Evolutionary conservation across 306 rosid species (phyloP).

Genomic region (Dryas drummondii): DNA sequence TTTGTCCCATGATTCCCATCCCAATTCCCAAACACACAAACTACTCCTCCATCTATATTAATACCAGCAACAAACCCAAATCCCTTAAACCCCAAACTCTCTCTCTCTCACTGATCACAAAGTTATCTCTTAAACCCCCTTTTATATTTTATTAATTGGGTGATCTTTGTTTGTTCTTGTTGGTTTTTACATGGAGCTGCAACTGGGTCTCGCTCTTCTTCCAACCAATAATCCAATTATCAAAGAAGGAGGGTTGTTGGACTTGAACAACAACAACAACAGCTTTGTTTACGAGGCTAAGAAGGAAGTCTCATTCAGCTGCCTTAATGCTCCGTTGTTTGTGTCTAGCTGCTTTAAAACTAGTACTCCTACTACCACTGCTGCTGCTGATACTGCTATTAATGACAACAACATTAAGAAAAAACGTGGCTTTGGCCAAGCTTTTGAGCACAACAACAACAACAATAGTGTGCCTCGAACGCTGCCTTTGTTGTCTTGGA

Average conservation of each 20-base stretch:
- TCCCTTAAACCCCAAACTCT: conserved; percentile 11
- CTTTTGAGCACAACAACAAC: conserved; percentile 21
- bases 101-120: not conserved
- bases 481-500: conserved; percentile 61
- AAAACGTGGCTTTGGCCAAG: conserved; percentile 37
- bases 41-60: too few relatives aligned
- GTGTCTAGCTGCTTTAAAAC: too few relatives aligned
- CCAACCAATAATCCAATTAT: conserved; percentile 28
- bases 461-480: conserved; percentile 37
- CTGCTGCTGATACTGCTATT: not conserved
- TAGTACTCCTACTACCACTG: too few relatives aligned
- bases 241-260: conserved; percentile 12
- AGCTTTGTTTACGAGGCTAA: conserved; percentile 4
- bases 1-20: too few relatives aligned
- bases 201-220: conserved; percentile 70
- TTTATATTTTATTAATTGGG: not conserved
- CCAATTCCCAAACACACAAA: too few relatives aligned
- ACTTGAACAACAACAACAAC: conserved; percentile 15
- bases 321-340: too few relatives aligned
- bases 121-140: too few relatives aligned
- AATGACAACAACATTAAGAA: conserved; percentile 23
- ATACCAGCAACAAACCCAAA: too few relatives aligned
- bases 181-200: conserved; percentile 61
- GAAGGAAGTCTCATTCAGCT: not conserved
- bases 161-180: conserved; percentile 15